These are phyloP conservation scores for Rosa multiflora DNA, from an alignment of 306 rosid species.

Conservation along the genomic window DNA sequence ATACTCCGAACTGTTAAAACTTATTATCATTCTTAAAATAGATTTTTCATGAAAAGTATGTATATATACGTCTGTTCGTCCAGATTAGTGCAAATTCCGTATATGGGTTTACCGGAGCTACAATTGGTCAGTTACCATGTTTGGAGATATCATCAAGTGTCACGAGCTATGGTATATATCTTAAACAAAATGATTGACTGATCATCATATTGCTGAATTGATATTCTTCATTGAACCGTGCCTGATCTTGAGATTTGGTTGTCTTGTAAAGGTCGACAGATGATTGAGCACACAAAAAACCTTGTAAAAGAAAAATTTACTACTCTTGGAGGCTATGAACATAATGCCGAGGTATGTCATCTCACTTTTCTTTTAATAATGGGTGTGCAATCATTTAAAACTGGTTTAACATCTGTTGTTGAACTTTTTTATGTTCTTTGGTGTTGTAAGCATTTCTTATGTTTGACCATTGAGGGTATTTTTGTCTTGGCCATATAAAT, in stretches of 20 bases:
- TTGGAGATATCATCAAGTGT: conserved; percentile 97
- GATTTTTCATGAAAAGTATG: not conserved
- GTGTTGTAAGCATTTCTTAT: not conserved
- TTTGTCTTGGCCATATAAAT: not conserved
- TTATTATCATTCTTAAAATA: conserved; percentile 9
- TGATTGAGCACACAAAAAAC: conserved; percentile 93
- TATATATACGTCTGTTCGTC: conserved; percentile 14
- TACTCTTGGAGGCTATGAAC: conserved; percentile 65
- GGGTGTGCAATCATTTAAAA: not conserved
- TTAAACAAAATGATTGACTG: conserved; percentile 10
- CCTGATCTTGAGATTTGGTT: conserved; percentile 34
- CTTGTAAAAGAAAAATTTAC: conserved; percentile 87
- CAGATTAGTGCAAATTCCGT: conserved; percentile 98
- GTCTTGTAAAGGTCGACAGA: conserved; percentile 72
- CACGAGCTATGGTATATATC: conserved; percentile 89
- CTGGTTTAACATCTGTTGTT: not conserved
- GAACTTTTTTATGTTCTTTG: not conserved
- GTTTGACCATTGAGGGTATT: not conserved
- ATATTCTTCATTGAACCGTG: conserved; percentile 20
- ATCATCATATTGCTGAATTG: conserved; percentile 1
- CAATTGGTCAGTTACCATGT: conserved; percentile 92
- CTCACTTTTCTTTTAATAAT: conserved; percentile 15
- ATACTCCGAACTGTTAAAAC: conserved; percentile 25
- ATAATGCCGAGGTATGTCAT: conserved; percentile 76
- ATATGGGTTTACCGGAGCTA: conserved; percentile 98